Base-by-base conservation (phyloP, 2,329 filamentous ascomycete species). In the Pestalotiopsis sp. region DNA sequence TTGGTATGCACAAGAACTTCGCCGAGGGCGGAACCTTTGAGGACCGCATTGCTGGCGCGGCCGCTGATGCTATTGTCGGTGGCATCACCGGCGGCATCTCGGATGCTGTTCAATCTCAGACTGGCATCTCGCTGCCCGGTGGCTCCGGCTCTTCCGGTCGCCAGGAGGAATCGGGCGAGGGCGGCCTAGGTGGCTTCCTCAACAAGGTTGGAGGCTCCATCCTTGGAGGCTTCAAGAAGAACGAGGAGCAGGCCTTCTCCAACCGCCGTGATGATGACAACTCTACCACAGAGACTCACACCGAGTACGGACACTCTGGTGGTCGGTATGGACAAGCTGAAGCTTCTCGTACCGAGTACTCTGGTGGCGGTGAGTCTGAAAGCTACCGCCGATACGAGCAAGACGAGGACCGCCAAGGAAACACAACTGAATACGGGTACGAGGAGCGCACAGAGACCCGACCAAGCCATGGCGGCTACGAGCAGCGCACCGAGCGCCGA, bases 1-100 rank as follows among this genome's bases (percentile, higher is more conserved):
- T 97, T 12, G 88, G 90, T 72, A 92, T 97, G 88, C 89, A 90
- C 71, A 94, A 92, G 80, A 87, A 88, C 72, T 88, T 87, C 69
- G 73, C 73, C 25, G 80, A 82, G 39, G 81, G 81, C 2, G 83
- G 86, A 69, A 85, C 82, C 38, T 75, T 85, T 56, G 85, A 88
- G 75, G 87, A 88, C 75, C 84, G 85, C 74, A 88, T 90, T 72
- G 86, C 87, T 14, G 82, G 82, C 60, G 84, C 83, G 9, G 87
- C 87, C 14, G 89, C 88, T 13, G 83, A 82, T 64, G 86, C 85
- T 59, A 86, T 91, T 68, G 82, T 91, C 67, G 82, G 84, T 64
- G 87, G 87, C n/a, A 82, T 90, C 41, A 85, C 87, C 12, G 85
- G 88, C 59, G 86, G 81, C 41, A 75, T 88, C 41, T 84, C 84